A percentile compares a stretch with the other conserved stretches of the same genome.
These are phyloP conservation scores for Rhizomucor pusillus DNA, from an alignment of 371 early-diverging fungal species.

Conservation along the genomic window DNA sequence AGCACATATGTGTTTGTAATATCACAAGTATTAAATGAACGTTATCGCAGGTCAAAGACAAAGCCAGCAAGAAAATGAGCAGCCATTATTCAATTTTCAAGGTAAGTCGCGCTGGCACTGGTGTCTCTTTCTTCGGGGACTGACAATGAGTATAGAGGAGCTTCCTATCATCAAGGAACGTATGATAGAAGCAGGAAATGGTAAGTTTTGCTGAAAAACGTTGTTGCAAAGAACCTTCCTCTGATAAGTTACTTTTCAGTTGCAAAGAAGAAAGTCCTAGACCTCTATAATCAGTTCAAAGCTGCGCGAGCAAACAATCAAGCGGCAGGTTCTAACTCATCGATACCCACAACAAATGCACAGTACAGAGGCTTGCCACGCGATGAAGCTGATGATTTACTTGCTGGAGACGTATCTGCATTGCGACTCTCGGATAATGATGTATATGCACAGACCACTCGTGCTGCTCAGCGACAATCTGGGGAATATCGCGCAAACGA, in stretches of 20 bases:
- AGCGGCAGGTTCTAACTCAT: slow-evolving; percentile 4
- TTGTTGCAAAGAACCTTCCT: background rate
- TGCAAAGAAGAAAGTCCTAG: slow-evolving; percentile 50
- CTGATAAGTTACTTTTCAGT: slow-evolving; percentile 14
- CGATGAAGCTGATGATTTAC: slow-evolving; percentile 43
- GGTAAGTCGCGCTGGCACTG: slow-evolving; percentile 29
- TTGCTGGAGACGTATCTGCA: slow-evolving; percentile 49
- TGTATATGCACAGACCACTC: slow-evolving; percentile 38
- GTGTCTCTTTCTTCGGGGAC: too few relatives aligned
- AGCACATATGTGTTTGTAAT: background rate
- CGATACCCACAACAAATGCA: slow-evolving; percentile 43
- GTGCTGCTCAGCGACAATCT: background rate
- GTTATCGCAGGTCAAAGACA: slow-evolving; percentile 16
- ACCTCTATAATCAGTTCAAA: slow-evolving; percentile 43
- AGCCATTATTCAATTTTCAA: slow-evolving; percentile 39
- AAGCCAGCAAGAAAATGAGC: slow-evolving; percentile 24
- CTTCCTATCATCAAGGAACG: slow-evolving; percentile 49
- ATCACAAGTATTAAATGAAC: slow-evolving; percentile 1
- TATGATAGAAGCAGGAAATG: slow-evolving; percentile 48
- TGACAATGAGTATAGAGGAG: slow-evolving; percentile 32
- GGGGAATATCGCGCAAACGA: slow-evolving; percentile 1
- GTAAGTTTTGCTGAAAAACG: slow-evolving; percentile 15
- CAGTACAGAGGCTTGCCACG: slow-evolving; percentile 46
- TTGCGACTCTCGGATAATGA: slow-evolving; percentile 48
- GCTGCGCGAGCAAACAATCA: slow-evolving; percentile 23